Evolutionary conservation across 2,329 filamentous ascomycete species (phyloP), one percentile per base, ranked within the genome.

Genomic region (Ophiostoma ulmi): DNA sequence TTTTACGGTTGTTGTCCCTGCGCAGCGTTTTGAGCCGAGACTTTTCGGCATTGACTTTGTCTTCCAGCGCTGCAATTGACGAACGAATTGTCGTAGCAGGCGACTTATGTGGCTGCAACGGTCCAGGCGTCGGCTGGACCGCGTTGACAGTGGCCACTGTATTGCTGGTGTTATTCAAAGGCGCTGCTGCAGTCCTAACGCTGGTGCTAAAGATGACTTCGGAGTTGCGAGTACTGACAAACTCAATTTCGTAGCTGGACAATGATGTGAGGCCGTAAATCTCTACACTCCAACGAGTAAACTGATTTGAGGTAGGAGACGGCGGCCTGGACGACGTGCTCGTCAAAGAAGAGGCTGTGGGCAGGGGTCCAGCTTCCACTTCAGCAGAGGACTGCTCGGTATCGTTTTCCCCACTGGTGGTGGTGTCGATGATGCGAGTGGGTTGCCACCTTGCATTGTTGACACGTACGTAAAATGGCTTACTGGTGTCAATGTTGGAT

Each of bases 381-480:
- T 41, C 41, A 13, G 13, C 0, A 11, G 48, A 20, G 2, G 66
- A 74, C 17, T 20, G 74, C 17, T 22, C 41, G 14, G 61, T 52
- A 11, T n/a, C 58, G 5, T 36, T 69, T 1, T 75, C 74, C 5
- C 73, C 73, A 2, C 70, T 66, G 6, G 52, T 17, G 52, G 38
- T 77, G 70, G 86, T 80, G 39, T 84, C 81, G 71, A 85, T 85
- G 76, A 94, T 93, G 74, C 90, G 86, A 13, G 90, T 91, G 1
- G 91, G 91, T 76, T 91, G 91, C 91, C 91, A 94, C 72, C 88
- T 85, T 11, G 91, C 90, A 68, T 92, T 89, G 79, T 94, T 94
- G 74, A 94, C 87, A 73, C 88, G 86, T 70, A 94, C 90, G 77
- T 88, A 93, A 77, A 94, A 93, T 5, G 91, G 91, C 78, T 92